Conservation (phyloP, 2,329 filamentous ascomycete genomes). For the Penicillium sp. region DNA sequence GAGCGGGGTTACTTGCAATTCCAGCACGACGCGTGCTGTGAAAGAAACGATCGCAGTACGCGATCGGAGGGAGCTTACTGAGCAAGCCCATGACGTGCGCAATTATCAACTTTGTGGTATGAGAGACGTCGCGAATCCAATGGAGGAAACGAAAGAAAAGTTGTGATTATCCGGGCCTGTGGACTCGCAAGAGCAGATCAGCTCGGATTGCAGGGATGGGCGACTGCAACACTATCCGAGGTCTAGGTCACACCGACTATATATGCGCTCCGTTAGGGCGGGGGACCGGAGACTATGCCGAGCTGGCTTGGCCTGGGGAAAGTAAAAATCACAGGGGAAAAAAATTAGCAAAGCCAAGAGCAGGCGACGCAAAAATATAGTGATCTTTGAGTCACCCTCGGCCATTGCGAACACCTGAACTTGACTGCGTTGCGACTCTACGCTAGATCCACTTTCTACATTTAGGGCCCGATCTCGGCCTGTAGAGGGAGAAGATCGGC, state of each 20-base stretch:
- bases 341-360: not conserved
- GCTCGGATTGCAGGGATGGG: constrained; percentile 14
- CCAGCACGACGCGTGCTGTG: not conserved
- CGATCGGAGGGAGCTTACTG: constrained; percentile 12
- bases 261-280: not conserved
- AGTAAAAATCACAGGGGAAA: not conserved
- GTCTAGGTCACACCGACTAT: not conserved
- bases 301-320: not conserved
- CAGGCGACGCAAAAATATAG: not conserved
- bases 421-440: constrained; percentile 8
- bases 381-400: constrained; percentile 17
- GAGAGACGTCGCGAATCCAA: not conserved
- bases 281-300: not conserved
- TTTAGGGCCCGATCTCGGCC: constrained; percentile 22
- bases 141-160: not conserved
- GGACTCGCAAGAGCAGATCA: constrained; percentile 13
- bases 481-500: constrained; percentile 2
- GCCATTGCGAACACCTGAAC: not conserved
- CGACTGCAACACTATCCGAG: constrained; percentile 5
- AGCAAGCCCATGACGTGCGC: constrained; percentile 13
- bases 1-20: constrained; percentile 7
- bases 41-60: not conserved
- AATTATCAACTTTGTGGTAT: not conserved
- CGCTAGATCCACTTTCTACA: constrained; percentile 10
- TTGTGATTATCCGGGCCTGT: not conserved